Percentiles rank a stretch among this genome's conserved stretches.
These are phyloP conservation scores for Penicillium sumatraense DNA, from an alignment of 2,329 filamentous ascomycete species.

Conservation along the genomic window DNA sequence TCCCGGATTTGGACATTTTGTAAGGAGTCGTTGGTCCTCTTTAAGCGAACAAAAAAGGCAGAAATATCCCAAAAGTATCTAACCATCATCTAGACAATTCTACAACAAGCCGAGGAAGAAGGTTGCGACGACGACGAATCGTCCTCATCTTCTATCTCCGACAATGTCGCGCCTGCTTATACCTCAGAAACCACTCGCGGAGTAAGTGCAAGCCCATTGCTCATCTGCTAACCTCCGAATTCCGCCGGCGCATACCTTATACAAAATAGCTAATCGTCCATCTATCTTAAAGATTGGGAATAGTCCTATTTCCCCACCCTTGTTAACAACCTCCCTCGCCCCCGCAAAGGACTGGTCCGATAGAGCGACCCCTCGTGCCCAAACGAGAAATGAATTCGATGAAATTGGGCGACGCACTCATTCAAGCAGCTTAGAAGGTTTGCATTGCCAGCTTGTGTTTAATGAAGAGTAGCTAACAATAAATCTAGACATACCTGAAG, in stretches of 20 bases:
- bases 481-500: slow-evolving; percentile 42
- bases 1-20: slow-evolving; percentile 79
- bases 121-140: slow-evolving; percentile 17
- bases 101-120: slow-evolving; percentile 1
- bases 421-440: slow-evolving; percentile 79
- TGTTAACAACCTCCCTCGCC: slow-evolving; percentile 75
- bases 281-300: slow-evolving; percentile 27
- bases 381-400: slow-evolving; percentile 77
- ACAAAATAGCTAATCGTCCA: not conserved
- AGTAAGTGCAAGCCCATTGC: too few relatives aligned
- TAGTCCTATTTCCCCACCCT: slow-evolving; percentile 66
- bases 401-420: slow-evolving; percentile 57
- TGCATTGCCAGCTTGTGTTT: too few relatives aligned
- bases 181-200: slow-evolving; percentile 14
- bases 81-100: not conserved
- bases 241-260: too few relatives aligned
- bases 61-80: not conserved
- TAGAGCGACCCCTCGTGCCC: slow-evolving; percentile 77
- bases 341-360: slow-evolving; percentile 69
- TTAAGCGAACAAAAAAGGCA: too few relatives aligned
- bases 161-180: slow-evolving; percentile 4
- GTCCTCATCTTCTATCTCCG: slow-evolving; percentile 10
- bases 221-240: too few relatives aligned
- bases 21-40: too few relatives aligned
- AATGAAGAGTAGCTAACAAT: not conserved